Percentiles rank a stretch among this genome's conserved stretches.
Conservation (phyloP, 1,284 basidiomycete genomes). For the Cutaneotrichosporon cyanovorans region DNA sequence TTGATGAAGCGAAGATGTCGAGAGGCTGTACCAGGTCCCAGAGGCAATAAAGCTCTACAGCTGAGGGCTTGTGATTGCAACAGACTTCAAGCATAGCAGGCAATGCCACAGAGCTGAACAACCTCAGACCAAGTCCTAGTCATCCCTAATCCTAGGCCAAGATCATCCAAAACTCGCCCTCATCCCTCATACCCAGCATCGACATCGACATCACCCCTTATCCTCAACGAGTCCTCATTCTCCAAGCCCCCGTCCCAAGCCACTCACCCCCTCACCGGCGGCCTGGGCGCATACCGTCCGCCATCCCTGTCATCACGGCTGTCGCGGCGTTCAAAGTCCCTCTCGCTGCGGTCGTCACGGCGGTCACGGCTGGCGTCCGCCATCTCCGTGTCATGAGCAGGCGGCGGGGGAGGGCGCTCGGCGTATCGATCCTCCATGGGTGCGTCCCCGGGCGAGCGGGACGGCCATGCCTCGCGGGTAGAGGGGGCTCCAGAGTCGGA, state of each 20-base stretch:
- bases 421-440: slow-evolving; percentile 8
- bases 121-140: too few relatives aligned
- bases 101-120: too few relatives aligned
- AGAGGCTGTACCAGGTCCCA: too few relatives aligned
- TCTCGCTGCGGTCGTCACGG: slow-evolving; percentile 4
- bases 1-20: too few relatives aligned
- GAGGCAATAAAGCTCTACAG: too few relatives aligned
- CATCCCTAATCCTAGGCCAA: too few relatives aligned
- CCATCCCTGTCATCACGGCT: slow-evolving; percentile 1
- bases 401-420: slow-evolving; percentile 11
- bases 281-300: not conserved
- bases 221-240: not conserved
- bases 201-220: not conserved
- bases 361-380: slow-evolving; percentile 6
- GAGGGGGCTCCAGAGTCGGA: slow-evolving; percentile 26
- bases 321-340: slow-evolving; percentile 2
- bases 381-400: slow-evolving; percentile 9
- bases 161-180: too few relatives aligned
- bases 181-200: too few relatives aligned
- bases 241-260: not conserved
- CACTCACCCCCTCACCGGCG: not conserved
- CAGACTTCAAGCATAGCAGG: too few relatives aligned
- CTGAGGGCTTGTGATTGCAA: too few relatives aligned
- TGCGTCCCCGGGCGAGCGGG: slow-evolving; percentile 18
- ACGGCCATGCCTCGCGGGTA: slow-evolving; percentile 37